A percentile compares a stretch with the other conserved stretches of the same genome.
phyloP scores from a whole-genome alignment of 495 filamentous ascomycete species.

The Penicillium coffeae region DNA sequence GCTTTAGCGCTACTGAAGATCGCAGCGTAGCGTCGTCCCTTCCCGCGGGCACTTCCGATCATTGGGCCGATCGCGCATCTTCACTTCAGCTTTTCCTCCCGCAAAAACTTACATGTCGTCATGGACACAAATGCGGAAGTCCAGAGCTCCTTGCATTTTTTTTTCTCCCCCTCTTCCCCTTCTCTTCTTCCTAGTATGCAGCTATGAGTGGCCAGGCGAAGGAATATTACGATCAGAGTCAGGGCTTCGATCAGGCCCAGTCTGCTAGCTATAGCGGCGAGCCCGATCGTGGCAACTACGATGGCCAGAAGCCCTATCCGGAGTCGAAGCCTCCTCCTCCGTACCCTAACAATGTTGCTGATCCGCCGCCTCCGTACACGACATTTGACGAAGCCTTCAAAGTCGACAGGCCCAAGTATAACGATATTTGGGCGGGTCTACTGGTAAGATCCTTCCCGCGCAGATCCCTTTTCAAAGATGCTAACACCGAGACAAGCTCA shows the following conservation, averaged over 20 bases:
- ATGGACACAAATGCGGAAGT: slow-evolving; percentile 20
- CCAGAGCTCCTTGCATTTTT: slow-evolving; percentile 18
- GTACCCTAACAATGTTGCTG: slow-evolving; percentile 24
- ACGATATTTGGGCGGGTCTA: slow-evolving; percentile 84
- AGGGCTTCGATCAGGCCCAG: slow-evolving; percentile 25
- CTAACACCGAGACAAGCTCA: slow-evolving; percentile 45
- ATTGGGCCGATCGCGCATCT: slow-evolving; percentile 13
- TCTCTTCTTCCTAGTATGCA: slow-evolving; percentile 9
- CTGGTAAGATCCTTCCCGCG: slow-evolving; percentile 43
- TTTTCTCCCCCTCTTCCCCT: slow-evolving; percentile 3
- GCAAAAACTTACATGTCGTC: slow-evolving; percentile 19
- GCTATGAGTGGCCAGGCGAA: slow-evolving; percentile 44
- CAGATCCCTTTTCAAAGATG: background rate
- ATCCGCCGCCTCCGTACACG: slow-evolving; percentile 21
- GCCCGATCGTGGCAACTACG: slow-evolving; percentile 6
- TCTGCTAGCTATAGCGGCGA: slow-evolving; percentile 12
- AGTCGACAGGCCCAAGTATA: slow-evolving; percentile 76
- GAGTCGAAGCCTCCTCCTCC: slow-evolving; percentile 29
- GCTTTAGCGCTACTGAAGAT: slow-evolving; percentile 1
- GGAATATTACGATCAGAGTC: slow-evolving; percentile 36
- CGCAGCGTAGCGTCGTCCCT: slow-evolving; percentile 5
- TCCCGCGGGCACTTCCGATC: slow-evolving; percentile 4
- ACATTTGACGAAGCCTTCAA: slow-evolving; percentile 75
- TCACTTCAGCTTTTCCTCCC: background rate
- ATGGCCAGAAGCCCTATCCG: slow-evolving; percentile 11